These are phyloP conservation scores for Lodderomyces metapsilosis DNA, from an alignment of 1,139 yeast genomes.

Conservation along the genomic window DNA sequence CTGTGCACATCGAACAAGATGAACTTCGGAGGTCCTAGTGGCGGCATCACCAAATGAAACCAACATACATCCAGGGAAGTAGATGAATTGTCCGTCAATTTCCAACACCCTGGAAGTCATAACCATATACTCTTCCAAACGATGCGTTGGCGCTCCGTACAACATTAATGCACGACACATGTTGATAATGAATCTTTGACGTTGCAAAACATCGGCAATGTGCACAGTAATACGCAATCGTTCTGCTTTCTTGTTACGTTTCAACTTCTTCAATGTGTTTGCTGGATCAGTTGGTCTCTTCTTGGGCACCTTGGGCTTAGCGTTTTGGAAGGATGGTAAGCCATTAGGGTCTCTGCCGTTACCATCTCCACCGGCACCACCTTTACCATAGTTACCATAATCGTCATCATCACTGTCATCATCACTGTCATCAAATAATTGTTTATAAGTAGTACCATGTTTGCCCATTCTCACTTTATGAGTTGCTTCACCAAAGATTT, in stretches of 20 bases:
- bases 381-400: too few relatives aligned
- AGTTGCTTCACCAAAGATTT: background rate
- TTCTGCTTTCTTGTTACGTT: conserved; percentile 27
- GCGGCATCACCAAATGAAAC: conserved; percentile 90
- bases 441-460: background rate
- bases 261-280: conserved; percentile 21
- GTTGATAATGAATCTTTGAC: conserved; percentile 79
- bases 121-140: conserved; percentile 86
- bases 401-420: conserved; percentile 2
- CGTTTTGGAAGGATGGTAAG: conserved; percentile 46
- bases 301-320: conserved; percentile 40
- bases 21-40: conserved; percentile 92
- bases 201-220: conserved; percentile 80
- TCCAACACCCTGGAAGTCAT: conserved; percentile 89
- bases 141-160: conserved; percentile 93
- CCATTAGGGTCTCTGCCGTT: conserved; percentile 6
- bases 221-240: conserved; percentile 75
- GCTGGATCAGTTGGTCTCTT: conserved; percentile 17
- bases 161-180: conserved; percentile 88
- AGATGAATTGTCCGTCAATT: conserved; percentile 87
- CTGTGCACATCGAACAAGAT: conserved; percentile 79
- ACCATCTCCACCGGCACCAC: background rate
- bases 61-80: conserved; percentile 93
- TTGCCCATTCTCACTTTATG: background rate
- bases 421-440: conserved; percentile 8